These are phyloP conservation scores for Fusarium sp. DNA, from an alignment of 2,329 filamentous ascomycete genomes.

Conservation along the genomic window DNA sequence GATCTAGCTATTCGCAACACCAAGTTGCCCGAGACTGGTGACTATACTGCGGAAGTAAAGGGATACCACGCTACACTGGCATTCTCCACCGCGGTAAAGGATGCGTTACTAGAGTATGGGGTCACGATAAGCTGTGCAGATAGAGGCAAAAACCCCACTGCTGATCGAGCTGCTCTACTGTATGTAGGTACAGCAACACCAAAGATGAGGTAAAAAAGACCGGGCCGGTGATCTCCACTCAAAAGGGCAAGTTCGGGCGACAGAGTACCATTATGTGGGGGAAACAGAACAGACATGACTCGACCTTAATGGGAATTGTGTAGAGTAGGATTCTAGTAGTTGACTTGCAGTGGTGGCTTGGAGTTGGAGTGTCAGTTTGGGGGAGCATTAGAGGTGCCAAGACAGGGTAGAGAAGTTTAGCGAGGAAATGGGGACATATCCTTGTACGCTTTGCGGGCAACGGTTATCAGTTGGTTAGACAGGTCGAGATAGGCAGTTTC, in stretches of 20 bases:
- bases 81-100: constrained; percentile 36
- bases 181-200: not conserved
- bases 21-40: constrained; percentile 22
- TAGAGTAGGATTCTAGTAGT: constrained; percentile 3
- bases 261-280: constrained; percentile 40
- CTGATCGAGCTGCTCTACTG: not conserved
- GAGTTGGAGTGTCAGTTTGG: constrained; percentile 15
- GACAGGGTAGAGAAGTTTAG: constrained; percentile 17
- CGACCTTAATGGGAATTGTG: constrained; percentile 28
- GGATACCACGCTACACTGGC: constrained; percentile 9
- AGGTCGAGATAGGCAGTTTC: constrained; percentile 38
- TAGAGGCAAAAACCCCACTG: constrained; percentile 9
- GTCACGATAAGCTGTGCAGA: constrained; percentile 39
- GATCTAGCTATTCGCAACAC: constrained; percentile 15
- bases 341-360: constrained; percentile 18
- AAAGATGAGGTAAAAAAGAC: constrained; percentile 20
- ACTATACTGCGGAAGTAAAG: not conserved
- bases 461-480: constrained; percentile 16
- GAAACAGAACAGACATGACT: constrained; percentile 42
- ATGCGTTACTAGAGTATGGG: constrained; percentile 28
- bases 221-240: constrained; percentile 35
- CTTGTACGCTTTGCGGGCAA: constrained; percentile 17
- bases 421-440: constrained; percentile 8
- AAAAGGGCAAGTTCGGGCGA: constrained; percentile 29
- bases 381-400: constrained; percentile 36